These are phyloP conservation scores for Diplodia corticola DNA, from an alignment of 2,329 filamentous ascomycete species.

Conservation along the genomic window DNA sequence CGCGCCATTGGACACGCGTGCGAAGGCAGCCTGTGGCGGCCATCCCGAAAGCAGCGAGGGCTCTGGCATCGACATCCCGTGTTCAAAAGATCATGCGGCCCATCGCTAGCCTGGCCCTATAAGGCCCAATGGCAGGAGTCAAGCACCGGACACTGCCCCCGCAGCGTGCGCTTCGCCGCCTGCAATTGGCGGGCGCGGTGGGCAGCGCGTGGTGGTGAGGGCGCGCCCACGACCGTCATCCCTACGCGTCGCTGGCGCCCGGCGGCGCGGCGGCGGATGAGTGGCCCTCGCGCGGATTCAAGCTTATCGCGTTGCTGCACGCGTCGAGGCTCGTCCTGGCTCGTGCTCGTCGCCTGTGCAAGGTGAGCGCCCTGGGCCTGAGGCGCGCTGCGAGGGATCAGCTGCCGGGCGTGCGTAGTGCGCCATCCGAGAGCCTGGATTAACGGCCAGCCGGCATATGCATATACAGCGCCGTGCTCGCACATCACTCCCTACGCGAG, in stretches of 20 bases:
- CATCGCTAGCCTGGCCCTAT: conserved; percentile 28
- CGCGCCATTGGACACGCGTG: conserved; percentile 18
- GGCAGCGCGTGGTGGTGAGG: conserved; percentile 14
- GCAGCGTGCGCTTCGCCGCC: not conserved
- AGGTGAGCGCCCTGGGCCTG: conserved; percentile 2
- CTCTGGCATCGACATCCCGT: conserved; percentile 36
- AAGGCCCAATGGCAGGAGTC: conserved; percentile 23
- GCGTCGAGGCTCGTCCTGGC: conserved; percentile 17
- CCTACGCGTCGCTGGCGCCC: conserved; percentile 7
- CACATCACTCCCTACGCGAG: not conserved
- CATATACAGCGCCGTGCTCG: conserved; percentile 10
- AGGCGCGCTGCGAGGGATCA: conserved; percentile 12
- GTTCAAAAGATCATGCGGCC: conserved; percentile 42
- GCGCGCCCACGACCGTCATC: conserved; percentile 8
- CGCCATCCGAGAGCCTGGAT: conserved; percentile 18
- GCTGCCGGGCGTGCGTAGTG: conserved; percentile 16
- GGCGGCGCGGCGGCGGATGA: conserved; percentile 12
- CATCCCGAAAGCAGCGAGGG: conserved; percentile 22
- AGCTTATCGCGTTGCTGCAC: conserved; percentile 20
- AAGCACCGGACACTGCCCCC: conserved; percentile 11
- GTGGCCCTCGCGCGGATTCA: conserved; percentile 14
- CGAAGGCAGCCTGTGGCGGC: conserved; percentile 21
- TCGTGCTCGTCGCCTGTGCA: conserved; percentile 7
- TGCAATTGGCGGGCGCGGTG: conserved; percentile 11
- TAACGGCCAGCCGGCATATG: conserved; percentile 17